Evolutionary conservation across 257 asterid species (phyloP).

Genomic region (Thymus quinquecostatus): DNA sequence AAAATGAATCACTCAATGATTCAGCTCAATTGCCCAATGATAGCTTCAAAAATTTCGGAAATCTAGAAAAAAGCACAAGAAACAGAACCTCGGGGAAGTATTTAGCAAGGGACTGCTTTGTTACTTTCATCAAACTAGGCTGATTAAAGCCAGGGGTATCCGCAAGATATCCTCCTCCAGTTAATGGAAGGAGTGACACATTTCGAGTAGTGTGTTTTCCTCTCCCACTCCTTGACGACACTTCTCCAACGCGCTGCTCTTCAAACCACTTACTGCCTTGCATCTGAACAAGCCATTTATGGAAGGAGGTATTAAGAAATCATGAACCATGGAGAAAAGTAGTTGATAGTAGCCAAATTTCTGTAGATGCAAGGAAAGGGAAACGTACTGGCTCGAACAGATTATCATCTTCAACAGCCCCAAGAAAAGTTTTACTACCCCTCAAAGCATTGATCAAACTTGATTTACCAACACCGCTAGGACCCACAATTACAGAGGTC

Average conservation of each 20-base stretch:
- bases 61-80: conserved; percentile 10
- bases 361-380: conserved; percentile 11
- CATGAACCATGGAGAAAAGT: conserved; percentile 3
- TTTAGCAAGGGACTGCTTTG: conserved; percentile 75
- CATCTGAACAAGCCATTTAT: conserved; percentile 46
- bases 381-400: conserved; percentile 67
- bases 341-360: background rate
- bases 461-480: conserved; percentile 98
- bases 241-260: conserved; percentile 95
- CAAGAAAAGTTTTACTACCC: conserved; percentile 47
- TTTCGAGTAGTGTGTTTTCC: conserved; percentile 93
- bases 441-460: conserved; percentile 90
- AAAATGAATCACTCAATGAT: conserved; percentile 13
- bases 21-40: conserved; percentile 1
- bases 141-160: conserved; percentile 96
- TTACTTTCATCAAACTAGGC: conserved; percentile 88
- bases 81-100: conserved; percentile 85
- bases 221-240: conserved; percentile 89
- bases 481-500: conserved; percentile 89
- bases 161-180: conserved; percentile 77
- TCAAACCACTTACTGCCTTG: conserved; percentile 86
- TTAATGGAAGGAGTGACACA: conserved; percentile 84
- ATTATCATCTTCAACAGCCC: conserved; percentile 50
- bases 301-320: conserved; percentile 18
- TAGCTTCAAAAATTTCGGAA: background rate